Evolutionary conservation across 2,329 filamentous ascomycete species (phyloP).

Genomic region (Pyricularia grisea): DNA sequence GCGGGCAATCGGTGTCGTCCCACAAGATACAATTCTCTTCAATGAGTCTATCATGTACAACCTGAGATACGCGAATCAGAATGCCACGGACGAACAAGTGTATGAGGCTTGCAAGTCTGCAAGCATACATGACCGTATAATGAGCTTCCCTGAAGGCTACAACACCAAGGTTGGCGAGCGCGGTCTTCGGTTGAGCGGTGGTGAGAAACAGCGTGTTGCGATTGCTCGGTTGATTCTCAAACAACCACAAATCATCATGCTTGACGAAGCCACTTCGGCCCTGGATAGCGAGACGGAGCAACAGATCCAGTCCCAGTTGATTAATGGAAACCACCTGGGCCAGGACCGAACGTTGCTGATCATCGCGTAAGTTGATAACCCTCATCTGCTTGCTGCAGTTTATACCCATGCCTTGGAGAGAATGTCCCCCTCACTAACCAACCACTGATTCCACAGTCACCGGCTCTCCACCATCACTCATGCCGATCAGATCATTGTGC

Average conservation of each 20-base stretch:
- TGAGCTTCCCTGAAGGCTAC: slow-evolving; percentile 43
- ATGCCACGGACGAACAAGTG: slow-evolving; percentile 38
- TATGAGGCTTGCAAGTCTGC: slow-evolving; percentile 41
- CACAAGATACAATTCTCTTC: slow-evolving; percentile 76
- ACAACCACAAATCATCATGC: slow-evolving; percentile 57
- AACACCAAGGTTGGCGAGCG: slow-evolving; percentile 43
- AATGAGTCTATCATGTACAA: slow-evolving; percentile 48
- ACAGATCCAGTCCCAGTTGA: slow-evolving; percentile 57
- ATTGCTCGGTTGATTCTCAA: slow-evolving; percentile 60
- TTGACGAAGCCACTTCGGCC: slow-evolving; percentile 65
- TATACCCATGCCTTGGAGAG: not conserved
- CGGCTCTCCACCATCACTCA: slow-evolving; percentile 56
- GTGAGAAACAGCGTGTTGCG: slow-evolving; percentile 49
- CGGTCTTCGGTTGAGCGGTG: slow-evolving; percentile 46
- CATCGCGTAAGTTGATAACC: slow-evolving; percentile 60
- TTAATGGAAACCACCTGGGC: slow-evolving; percentile 52
- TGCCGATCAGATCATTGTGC: slow-evolving; percentile 17
- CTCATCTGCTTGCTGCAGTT: not conserved
- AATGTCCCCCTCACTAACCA: not conserved
- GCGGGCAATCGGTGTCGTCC: slow-evolving; percentile 86
- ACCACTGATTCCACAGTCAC: slow-evolving; percentile 41
- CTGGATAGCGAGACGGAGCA: slow-evolving; percentile 54
- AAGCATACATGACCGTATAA: slow-evolving; percentile 45
- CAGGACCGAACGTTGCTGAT: slow-evolving; percentile 86
- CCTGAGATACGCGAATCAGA: slow-evolving; percentile 39